phyloP scores from a whole-genome alignment of 768 basidiomycete species.

The Pleurotus pulmonarius region DNA sequence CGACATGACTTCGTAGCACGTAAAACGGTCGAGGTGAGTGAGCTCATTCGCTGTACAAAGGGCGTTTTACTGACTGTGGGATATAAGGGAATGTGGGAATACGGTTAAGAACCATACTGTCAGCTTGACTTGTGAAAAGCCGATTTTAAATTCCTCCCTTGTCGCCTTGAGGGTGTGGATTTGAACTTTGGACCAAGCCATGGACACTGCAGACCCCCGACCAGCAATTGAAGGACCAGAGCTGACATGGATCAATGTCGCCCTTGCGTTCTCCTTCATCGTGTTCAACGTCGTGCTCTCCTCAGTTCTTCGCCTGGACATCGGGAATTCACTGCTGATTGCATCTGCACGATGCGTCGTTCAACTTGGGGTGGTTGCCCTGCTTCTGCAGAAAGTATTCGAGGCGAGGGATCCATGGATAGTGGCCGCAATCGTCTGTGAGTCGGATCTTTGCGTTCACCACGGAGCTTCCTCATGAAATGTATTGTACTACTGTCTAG shows the following conservation, averaged over 20 bases:
- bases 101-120: not conserved
- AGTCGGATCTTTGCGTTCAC: constrained; percentile 22
- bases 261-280: constrained; percentile 72
- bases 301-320: constrained; percentile 56
- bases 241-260: constrained; percentile 64
- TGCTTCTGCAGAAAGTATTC: constrained; percentile 70
- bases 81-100: not conserved
- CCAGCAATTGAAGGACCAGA: not conserved
- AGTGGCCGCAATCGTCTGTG: constrained; percentile 70
- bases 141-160: not conserved
- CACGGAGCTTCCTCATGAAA: too few relatives aligned
- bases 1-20: too few relatives aligned
- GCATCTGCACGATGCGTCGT: constrained; percentile 72
- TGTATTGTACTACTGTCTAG: constrained; percentile 24
- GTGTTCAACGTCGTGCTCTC: constrained; percentile 70
- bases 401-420: constrained; percentile 71
- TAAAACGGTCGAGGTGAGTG: too few relatives aligned
- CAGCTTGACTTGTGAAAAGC: not conserved
- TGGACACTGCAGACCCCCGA: not conserved
- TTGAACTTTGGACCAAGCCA: not conserved
- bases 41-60: too few relatives aligned
- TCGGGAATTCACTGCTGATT: constrained; percentile 64
- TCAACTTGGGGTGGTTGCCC: constrained; percentile 73
- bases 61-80: not conserved
- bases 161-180: not conserved